Evolutionary conservation across 768 basidiomycete genomes (phyloP).

Genomic region (Symmetrospora coprosmae): DNA sequence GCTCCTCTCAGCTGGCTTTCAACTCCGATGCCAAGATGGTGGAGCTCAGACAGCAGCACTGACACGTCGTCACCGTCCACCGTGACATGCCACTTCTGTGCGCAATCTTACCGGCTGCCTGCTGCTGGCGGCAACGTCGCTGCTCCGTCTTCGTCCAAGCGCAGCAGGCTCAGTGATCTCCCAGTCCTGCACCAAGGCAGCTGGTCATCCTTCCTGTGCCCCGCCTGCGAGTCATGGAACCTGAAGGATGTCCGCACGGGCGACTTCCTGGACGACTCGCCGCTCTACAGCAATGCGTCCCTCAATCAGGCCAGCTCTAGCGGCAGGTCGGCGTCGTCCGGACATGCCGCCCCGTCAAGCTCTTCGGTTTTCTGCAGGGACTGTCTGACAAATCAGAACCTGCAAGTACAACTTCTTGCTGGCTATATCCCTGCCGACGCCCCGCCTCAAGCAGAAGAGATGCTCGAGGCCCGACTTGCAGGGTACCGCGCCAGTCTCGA

Average conservation of each 20-base stretch:
- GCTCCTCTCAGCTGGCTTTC: too few species aligned
- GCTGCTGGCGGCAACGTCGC: not conserved
- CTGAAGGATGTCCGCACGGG: not conserved
- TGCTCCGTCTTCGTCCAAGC: not conserved
- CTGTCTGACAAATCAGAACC: slow-evolving; percentile 11
- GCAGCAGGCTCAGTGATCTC: slow-evolving; percentile 3
- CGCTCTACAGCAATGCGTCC: not conserved
- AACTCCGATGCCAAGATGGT: too few species aligned
- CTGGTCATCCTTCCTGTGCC: not conserved
- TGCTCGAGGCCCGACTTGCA: not conserved
- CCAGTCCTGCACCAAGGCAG: too few species aligned
- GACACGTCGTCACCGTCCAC: not conserved
- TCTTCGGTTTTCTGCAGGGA: not conserved
- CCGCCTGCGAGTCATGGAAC: slow-evolving; percentile 11
- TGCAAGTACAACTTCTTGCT: slow-evolving; percentile 14
- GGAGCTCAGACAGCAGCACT: too few species aligned
- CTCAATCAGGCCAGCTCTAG: not conserved
- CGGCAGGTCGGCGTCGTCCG: not conserved
- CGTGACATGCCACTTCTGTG: slow-evolving; percentile 14
- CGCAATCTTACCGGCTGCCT: not conserved
- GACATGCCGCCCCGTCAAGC: not conserved
- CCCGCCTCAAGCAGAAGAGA: not conserved
- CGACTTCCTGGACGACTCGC: not conserved
- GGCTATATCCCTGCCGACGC: slow-evolving; percentile 9
- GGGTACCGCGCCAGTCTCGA: slow-evolving; percentile 13